phyloP scores from a whole-genome alignment of 768 basidiomycete species.

The Clathrus columnatus region DNA sequence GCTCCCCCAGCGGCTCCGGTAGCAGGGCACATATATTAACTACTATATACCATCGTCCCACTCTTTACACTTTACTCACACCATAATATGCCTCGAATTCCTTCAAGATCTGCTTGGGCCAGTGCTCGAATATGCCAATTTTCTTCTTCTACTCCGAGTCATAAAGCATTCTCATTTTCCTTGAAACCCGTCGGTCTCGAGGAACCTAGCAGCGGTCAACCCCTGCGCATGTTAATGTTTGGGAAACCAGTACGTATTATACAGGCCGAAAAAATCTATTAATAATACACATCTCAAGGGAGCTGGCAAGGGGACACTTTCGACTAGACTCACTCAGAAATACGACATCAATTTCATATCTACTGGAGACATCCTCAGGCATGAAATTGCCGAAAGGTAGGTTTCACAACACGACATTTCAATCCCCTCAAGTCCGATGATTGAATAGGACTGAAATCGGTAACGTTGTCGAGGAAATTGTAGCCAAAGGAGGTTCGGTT shows the following conservation, averaged over 20 bases:
- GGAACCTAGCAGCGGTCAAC: constrained; percentile 13
- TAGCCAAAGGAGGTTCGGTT: constrained; percentile 54
- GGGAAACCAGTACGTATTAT: constrained; percentile 62
- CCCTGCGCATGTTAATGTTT: constrained; percentile 63
- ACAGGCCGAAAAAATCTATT: background rate
- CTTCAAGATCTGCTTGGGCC: background rate
- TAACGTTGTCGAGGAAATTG: constrained; percentile 62
- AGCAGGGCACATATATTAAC: background rate
- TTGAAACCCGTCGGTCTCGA: constrained; percentile 3
- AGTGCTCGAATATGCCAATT: background rate
- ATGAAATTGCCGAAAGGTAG: constrained; percentile 66
- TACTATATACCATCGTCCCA: background rate
- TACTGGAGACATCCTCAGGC: constrained; percentile 77
- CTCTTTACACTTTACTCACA: background rate
- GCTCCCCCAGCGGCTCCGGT: background rate
- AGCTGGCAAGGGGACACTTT: constrained; percentile 62
- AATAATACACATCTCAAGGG: constrained; percentile 16
- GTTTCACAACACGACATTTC: constrained; percentile 15
- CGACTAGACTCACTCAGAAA: constrained; percentile 64
- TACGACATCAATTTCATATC: constrained; percentile 73
- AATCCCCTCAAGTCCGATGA: background rate
- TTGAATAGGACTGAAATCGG: constrained; percentile 57
- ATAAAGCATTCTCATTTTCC: constrained; percentile 10
- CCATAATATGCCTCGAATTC: background rate
- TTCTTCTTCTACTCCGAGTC: background rate